Evolutionary conservation across 2,329 filamentous ascomycete species (phyloP).

Genomic region (Botrytis galanthina): DNA sequence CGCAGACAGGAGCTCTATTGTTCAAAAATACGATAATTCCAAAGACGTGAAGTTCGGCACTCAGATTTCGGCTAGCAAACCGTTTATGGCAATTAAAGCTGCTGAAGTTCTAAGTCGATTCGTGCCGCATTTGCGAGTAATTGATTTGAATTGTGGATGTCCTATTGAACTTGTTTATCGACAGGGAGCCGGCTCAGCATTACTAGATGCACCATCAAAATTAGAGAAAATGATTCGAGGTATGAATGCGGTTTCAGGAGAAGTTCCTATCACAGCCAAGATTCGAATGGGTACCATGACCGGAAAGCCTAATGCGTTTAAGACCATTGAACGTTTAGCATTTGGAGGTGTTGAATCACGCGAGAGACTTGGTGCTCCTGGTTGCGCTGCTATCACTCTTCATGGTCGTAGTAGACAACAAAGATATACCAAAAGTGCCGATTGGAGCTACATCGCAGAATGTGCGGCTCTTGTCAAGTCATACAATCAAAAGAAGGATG

Average conservation of each 20-base stretch:
- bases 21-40: constrained; percentile 76
- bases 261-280: constrained; percentile 91
- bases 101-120: constrained; percentile 76
- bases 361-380: constrained; percentile 69
- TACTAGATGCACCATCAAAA: constrained; percentile 85
- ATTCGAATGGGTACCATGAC: constrained; percentile 89
- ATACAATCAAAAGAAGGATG: constrained; percentile 68
- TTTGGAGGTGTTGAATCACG: constrained; percentile 74
- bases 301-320: constrained; percentile 73
- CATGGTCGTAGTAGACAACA: constrained; percentile 93
- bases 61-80: constrained; percentile 89
- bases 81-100: constrained; percentile 85
- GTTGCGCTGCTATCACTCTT: constrained; percentile 91
- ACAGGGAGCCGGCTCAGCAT: constrained; percentile 81
- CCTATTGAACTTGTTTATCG: constrained; percentile 94
- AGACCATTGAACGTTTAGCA: constrained; percentile 77
- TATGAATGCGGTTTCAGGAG: constrained; percentile 90
- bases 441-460: constrained; percentile 93
- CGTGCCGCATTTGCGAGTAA: constrained; percentile 79
- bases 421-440: constrained; percentile 86
- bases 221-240: constrained; percentile 92
- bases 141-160: constrained; percentile 96
- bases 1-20: constrained; percentile 47
- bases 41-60: constrained; percentile 86
- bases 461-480: constrained; percentile 80